Percentiles rank a stretch among this genome's conserved stretches.
These are phyloP conservation scores for Pseudogymnoascus sp. DNA, from an alignment of 2,329 filamentous ascomycete genomes.

Conservation along the genomic window DNA sequence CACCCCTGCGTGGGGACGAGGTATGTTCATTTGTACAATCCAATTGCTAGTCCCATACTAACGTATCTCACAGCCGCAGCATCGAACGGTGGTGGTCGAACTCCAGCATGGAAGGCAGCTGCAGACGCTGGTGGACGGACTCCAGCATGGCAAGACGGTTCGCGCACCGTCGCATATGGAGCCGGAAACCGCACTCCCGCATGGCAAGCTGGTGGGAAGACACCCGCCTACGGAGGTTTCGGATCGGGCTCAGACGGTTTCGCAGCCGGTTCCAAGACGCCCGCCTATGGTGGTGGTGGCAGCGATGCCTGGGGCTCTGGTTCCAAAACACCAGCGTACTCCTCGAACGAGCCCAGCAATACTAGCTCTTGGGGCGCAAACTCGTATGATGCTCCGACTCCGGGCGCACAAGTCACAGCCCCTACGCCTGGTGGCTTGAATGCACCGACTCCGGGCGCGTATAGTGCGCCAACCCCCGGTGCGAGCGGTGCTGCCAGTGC, in stretches of 20 bases:
- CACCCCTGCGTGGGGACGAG: slow-evolving; percentile 69
- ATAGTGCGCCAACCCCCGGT: slow-evolving; percentile 61
- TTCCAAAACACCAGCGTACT: slow-evolving; percentile 60
- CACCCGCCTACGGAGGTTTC: slow-evolving; percentile 42
- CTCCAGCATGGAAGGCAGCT: slow-evolving; percentile 52
- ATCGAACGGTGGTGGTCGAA: slow-evolving; percentile 45
- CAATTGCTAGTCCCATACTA: slow-evolving; percentile 9
- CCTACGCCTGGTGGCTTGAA: slow-evolving; percentile 54
- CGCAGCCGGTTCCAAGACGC: slow-evolving; percentile 66
- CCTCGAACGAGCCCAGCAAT: slow-evolving; percentile 60
- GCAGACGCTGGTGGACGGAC: slow-evolving; percentile 46
- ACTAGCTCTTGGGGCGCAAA: slow-evolving; percentile 35
- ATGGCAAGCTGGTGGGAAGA: slow-evolving; percentile 71
- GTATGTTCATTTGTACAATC: slow-evolving; percentile 40
- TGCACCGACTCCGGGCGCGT: slow-evolving; percentile 64
- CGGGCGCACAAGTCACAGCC: slow-evolving; percentile 47
- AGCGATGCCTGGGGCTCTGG: slow-evolving; percentile 44
- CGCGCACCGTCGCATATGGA: slow-evolving; percentile 64
- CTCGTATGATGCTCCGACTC: slow-evolving; percentile 63
- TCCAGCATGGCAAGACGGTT: slow-evolving; percentile 60
- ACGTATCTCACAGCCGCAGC: slow-evolving; percentile 40
- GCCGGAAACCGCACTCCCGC: slow-evolving; percentile 62
- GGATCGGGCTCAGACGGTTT: slow-evolving; percentile 42
- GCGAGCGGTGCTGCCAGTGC: slow-evolving; percentile 42
- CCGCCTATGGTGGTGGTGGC: slow-evolving; percentile 56